Conservation (phyloP, 2,329 filamentous ascomycete genomes). For the Magnaporthiopsis rhizophila region DNA sequence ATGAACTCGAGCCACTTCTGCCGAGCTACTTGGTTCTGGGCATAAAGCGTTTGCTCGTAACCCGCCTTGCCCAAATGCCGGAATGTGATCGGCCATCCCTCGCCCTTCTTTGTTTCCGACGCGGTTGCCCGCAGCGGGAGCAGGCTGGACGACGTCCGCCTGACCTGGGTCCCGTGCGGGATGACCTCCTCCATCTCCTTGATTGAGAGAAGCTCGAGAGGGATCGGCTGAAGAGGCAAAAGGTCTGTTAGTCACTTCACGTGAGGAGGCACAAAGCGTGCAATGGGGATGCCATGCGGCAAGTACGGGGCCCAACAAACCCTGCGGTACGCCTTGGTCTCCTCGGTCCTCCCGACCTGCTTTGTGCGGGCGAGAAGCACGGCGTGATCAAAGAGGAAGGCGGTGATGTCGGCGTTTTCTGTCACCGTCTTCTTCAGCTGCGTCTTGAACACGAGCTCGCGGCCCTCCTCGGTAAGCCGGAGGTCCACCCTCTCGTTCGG, state of each 20-base stretch:
- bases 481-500: constrained; percentile 87
- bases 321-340: constrained; percentile 87
- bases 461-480: constrained; percentile 86
- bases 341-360: constrained; percentile 84
- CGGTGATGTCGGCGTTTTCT: constrained; percentile 82
- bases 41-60: constrained; percentile 86
- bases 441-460: constrained; percentile 91
- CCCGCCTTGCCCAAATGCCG: constrained; percentile 91
- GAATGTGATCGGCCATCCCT: constrained; percentile 93
- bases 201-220: constrained; percentile 85
- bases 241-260: constrained; percentile 14
- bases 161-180: constrained; percentile 68
- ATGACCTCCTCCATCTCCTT: constrained; percentile 96
- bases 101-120: constrained; percentile 50
- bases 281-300: no score
- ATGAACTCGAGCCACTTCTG: constrained; percentile 98
- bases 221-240: constrained; percentile 59
- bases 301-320: constrained; percentile 25
- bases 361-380: constrained; percentile 88
- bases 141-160: constrained; percentile 81
- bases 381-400: constrained; percentile 94
- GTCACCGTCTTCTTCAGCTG: constrained; percentile 87
- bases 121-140: constrained; percentile 47
- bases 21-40: constrained; percentile 73
- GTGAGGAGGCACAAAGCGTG: not conserved